Percentiles rank a stretch among this genome's conserved stretches.
Conservation (phyloP, 305 asterid genomes). For the Fraxinus sp. region DNA sequence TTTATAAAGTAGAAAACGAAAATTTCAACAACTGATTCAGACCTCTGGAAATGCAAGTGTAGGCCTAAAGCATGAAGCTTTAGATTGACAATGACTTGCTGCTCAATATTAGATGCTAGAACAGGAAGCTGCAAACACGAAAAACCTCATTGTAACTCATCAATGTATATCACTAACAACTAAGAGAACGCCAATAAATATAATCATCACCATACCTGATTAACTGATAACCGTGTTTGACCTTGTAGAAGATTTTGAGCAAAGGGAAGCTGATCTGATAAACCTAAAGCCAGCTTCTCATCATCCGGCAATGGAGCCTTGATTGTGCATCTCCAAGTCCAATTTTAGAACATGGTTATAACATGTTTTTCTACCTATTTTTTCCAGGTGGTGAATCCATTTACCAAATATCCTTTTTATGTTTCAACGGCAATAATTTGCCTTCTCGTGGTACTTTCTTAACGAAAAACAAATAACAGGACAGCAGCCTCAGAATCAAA, state of each 20-base stretch:
- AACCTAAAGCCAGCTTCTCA: conserved; percentile 39
- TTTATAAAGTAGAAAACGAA: conserved; percentile 5
- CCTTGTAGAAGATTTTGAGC: conserved; percentile 69
- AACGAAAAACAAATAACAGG: too few species aligned
- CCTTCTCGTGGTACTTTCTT: too few species aligned
- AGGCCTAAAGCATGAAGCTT: conserved; percentile 74
- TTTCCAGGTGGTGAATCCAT: too few species aligned
- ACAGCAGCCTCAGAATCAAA: neutral
- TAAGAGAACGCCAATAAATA: conserved; percentile 5
- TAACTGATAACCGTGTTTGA: conserved; percentile 65
- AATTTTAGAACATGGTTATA: too few species aligned
- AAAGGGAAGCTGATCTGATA: conserved; percentile 46
- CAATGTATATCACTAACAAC: conserved; percentile 2
- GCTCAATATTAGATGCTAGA: conserved; percentile 87
- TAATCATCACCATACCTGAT: conserved; percentile 48
- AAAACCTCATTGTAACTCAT: conserved; percentile 8
- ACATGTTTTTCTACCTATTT: too few species aligned
- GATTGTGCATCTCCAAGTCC: too few species aligned
- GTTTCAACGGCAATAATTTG: too few species aligned
- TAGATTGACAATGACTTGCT: conserved; percentile 81
- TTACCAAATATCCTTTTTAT: too few species aligned
- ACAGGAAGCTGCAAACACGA: conserved; percentile 58
- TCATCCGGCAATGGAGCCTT: conserved; percentile 53
- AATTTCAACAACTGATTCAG: conserved; percentile 30
- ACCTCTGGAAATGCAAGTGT: conserved; percentile 90